Percentiles rank a stretch among this genome's conserved stretches.
phyloP scores from a whole-genome alignment of 768 basidiomycete species.

The Lactarius akahatsu region DNA sequence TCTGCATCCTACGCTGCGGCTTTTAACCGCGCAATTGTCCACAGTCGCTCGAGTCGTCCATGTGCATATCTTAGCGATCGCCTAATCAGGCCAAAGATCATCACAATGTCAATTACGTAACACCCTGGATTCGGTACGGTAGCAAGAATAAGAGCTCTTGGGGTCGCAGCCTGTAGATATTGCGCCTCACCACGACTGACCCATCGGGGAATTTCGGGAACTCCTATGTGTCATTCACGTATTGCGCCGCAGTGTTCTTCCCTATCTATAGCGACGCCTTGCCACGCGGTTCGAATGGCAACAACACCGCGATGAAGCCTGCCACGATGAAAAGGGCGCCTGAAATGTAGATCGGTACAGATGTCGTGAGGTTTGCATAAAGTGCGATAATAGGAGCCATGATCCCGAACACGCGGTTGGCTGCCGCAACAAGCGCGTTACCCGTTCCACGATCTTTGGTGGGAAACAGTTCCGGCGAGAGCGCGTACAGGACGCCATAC shows the following conservation, averaged over 20 bases:
- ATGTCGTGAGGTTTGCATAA: slow-evolving; percentile 47
- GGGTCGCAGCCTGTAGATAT: not conserved
- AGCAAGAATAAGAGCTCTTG: not conserved
- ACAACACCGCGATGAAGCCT: slow-evolving; percentile 47
- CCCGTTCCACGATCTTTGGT: slow-evolving; percentile 56
- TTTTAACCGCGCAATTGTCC: not conserved
- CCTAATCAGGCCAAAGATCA: not conserved
- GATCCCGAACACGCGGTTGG: slow-evolving; percentile 61
- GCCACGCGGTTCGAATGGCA: slow-evolving; percentile 59
- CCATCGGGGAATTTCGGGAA: not conserved
- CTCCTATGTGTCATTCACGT: not conserved
- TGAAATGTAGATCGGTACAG: slow-evolving; percentile 55
- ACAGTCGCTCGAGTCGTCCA: not conserved
- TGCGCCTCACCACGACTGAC: not conserved
- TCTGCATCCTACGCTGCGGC: not conserved
- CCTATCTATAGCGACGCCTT: slow-evolving; percentile 46
- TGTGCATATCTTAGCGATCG: not conserved
- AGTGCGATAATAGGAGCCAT: slow-evolving; percentile 55
- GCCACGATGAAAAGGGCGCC: slow-evolving; percentile 53
- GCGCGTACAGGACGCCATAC: slow-evolving; percentile 48
- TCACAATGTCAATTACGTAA: not conserved
- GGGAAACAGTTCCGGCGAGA: slow-evolving; percentile 54
- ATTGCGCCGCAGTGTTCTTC: not conserved
- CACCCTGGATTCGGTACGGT: not conserved
- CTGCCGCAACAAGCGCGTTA: slow-evolving; percentile 50